Evolutionary conservation across 2,329 filamentous ascomycete species (phyloP).

Genomic region (Exophiala dermatitidis): DNA sequence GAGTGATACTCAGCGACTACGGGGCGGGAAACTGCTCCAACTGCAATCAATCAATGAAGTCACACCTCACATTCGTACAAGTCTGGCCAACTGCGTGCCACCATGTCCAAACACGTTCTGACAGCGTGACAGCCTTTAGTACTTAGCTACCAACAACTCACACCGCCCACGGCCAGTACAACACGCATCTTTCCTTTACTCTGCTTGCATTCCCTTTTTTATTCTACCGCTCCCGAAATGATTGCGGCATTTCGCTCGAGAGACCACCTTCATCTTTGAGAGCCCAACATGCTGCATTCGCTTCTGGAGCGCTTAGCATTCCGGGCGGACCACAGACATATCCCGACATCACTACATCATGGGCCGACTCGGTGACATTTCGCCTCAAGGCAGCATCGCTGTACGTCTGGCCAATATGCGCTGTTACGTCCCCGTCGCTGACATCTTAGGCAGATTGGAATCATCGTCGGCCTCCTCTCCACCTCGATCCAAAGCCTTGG

Average conservation of each 20-base stretch:
- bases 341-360: slow-evolving; percentile 31
- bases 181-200: neutral
- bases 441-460: slow-evolving; percentile 61
- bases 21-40: neutral
- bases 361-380: slow-evolving; percentile 67
- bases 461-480: slow-evolving; percentile 85
- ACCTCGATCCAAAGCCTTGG: slow-evolving; percentile 93
- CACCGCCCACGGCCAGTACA: neutral
- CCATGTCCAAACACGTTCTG: neutral
- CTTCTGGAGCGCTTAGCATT: slow-evolving; percentile 1
- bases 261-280: slow-evolving; percentile 9
- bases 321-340: slow-evolving; percentile 12
- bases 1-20: neutral
- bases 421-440: slow-evolving; percentile 12
- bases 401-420: slow-evolving; percentile 42
- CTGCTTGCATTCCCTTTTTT: neutral
- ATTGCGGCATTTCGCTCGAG: neutral
- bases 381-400: slow-evolving; percentile 69
- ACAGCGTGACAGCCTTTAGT: neutral
- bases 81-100: neutral
- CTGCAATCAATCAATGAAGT: neutral
- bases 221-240: neutral
- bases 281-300: slow-evolving; percentile 17
- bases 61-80: neutral
- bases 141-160: no score